A percentile compares a stretch with the other conserved stretches of the same genome.
These are phyloP conservation scores for Arabidopsis suecica DNA, from an alignment of 345 rosid species.

Conservation along the genomic window DNA sequence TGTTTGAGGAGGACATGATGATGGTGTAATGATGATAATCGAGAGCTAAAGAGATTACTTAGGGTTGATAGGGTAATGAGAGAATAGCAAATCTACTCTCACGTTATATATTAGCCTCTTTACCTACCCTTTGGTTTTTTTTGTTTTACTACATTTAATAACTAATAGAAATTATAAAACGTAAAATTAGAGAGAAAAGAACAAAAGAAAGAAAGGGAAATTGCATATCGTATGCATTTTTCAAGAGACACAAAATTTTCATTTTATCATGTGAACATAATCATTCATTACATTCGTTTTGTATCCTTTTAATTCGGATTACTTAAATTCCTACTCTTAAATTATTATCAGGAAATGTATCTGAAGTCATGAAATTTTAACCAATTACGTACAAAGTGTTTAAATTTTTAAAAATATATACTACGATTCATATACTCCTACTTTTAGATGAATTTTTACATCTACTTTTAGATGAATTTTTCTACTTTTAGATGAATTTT, in stretches of 20 bases:
- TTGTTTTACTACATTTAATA: conserved; percentile 6
- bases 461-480: conserved; percentile 43
- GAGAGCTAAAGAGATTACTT: not conserved
- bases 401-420: too few relatives aligned
- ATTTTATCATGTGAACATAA: conserved; percentile 14
- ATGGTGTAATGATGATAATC: not conserved
- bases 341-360: not conserved
- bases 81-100: conserved; percentile 35
- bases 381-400: not conserved
- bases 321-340: not conserved
- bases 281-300: conserved; percentile 1
- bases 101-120: conserved; percentile 67
- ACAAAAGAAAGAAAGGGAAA: conserved; percentile 25
- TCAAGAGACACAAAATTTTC: not conserved
- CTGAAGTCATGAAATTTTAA: not conserved
- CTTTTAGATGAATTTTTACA: not conserved
- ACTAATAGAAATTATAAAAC: not conserved
- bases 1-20: conserved; percentile 93
- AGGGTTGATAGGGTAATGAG: conserved; percentile 36
- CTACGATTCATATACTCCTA: conserved; percentile 4
- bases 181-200: conserved; percentile 5
- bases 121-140: conserved; percentile 46
- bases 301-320: not conserved
- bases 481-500: conserved; percentile 45
- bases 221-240: not conserved